Evolutionary conservation across 305 asterid species (phyloP), one percentile per base, ranked within the genome.

Genomic region (Fraxinus platypoda): DNA sequence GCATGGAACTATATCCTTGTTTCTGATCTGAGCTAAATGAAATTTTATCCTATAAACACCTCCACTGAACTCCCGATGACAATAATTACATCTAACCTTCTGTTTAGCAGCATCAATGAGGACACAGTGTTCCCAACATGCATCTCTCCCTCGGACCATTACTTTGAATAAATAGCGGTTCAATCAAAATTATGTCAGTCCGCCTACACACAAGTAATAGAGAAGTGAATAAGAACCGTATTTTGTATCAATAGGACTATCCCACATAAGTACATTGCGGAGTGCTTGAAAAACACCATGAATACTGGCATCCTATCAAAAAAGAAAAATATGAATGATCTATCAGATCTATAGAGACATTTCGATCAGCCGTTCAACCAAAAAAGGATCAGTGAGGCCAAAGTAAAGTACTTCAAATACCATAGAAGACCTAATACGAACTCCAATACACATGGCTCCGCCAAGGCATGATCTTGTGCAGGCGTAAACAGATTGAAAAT

Each of bases 121-220:
- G 78, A 81, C 88, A 86, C 92, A 89, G 38, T 88, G 92, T 76
- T 89, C 88, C 91, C 90, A 88, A 76, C 92, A 89, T 0, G 87
- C 88, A 88, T 89, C 91, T 80, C 88, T 89, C 74, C 88, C 92
- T 9, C 91, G 88, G 64, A 89, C 92, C 87, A 89, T 87, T 79
- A 52, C 80, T 64, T 5, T 66, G 75, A 64, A 35, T 21, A 43
- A 41, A 35, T 49, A 52, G 75, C 72, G 31, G 28, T 75, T 75
- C 37, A 43, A 59, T 41, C n/a, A 34, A 79, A 26, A 70, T 70
- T 64, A 26, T 7, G 5, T 38, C 57, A 80, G 3, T 31, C 21
- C 23, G 6, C 59, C 75, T 7, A 70, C 81, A 9, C 25, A 33
- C 62, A 31, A 57, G 17, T 15, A 78, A 38, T 38, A 52, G 38